Base-by-base conservation (phyloP, 2,329 filamentous ascomycete species). In the Microdochium nivale region DNA sequence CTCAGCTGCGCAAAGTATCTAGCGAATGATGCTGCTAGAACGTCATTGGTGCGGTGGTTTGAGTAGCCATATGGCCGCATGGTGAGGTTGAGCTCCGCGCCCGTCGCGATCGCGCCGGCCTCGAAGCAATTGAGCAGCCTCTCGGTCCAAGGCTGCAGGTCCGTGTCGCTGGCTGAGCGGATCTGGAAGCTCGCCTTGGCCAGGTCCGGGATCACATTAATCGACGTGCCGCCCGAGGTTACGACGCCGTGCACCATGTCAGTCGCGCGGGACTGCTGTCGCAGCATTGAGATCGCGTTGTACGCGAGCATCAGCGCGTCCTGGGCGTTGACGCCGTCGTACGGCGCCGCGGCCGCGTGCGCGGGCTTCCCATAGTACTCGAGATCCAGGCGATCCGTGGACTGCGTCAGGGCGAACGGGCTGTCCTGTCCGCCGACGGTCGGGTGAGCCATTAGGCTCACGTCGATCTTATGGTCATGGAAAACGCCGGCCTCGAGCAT, bases 121-220 rank as follows among this genome's bases (percentile, higher is more conserved):
- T 64, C 53, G 49, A 74, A 72, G 49, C 71, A 74, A 13, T 48
- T 48, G n/a, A 48, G 21, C 9, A 48, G 11, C 23, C 46, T 24
- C 46, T 48, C 46, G 10, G 46, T 48, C 46, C 46, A 48, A 13
- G 46, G 59, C 1, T 65, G 73, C 16, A 67, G 63, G 10, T 72
- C 71, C 10, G 27, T 30, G 27, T 30, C 27, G 27, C 27, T 30
- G 5, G 27, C 27, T 11, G 27, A 30, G 27, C 76, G 68, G 0
- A 76, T 65, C 16, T 71, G 68, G 53, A 73, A 77, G 2, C 70
- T 65, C 0, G 72, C 66, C 23, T 70, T 69, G 0, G 77, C 70
- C 23, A 67, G 32, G 49, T 55, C 53, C 27, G 52, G 54, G 14
- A 56, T 53, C 21, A 57, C 23, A 49, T 57, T 57, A 23, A 49